Evolutionary conservation across 75 land plant species (phyloP), one percentile per base, ranked within the genome.

Genomic region (Isoetes taiwanensis): DNA sequence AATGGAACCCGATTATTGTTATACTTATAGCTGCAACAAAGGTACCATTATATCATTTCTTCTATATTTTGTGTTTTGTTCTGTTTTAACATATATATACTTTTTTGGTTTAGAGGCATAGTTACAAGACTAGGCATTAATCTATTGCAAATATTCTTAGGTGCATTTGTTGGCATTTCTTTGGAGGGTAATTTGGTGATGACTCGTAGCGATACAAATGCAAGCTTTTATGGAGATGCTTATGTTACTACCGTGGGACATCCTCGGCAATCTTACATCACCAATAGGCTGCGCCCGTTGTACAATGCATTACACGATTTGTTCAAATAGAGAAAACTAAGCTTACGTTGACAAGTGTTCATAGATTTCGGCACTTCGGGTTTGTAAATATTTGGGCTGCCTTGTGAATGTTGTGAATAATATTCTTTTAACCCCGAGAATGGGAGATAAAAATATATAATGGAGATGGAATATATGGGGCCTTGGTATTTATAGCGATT

Each of bases 1-100:
- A 80, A 84, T 33, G 96, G 99, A 34, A 72, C 64, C 64, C 62
- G 78, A 82, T 55, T 86, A 96, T 52, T 94, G 99, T 70, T 94
- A 94, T 54, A 79, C 96, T 3, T 94, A 94, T 63, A 89, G 99
- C 68, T 72, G 90, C 20, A 89, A 96, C 62, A 94, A 93, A 89
- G 99, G 99, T 89, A 71, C 34, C 12, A 12, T 3, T 57, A 37
- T 34, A 2, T 52, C 9, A 1, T 38, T 63, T 61, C 67, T n/a
- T n/a, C n/a, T n/a, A n/a, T n/a, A n/a, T n/a, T n/a, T n/a, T n/a
- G n/a, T n/a, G n/a, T n/a, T n/a, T n/a, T n/a, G n/a, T n/a, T n/a
- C n/a, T n/a, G n/a, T n/a, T n/a, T n/a, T n/a, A n/a, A n/a, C n/a
- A n/a, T n/a, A n/a, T n/a, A n/a, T n/a, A n/a, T n/a, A n/a, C n/a